These are phyloP conservation scores for Arctium lappa DNA, from an alignment of 129 eudicot genomes.

Conservation along the genomic window DNA sequence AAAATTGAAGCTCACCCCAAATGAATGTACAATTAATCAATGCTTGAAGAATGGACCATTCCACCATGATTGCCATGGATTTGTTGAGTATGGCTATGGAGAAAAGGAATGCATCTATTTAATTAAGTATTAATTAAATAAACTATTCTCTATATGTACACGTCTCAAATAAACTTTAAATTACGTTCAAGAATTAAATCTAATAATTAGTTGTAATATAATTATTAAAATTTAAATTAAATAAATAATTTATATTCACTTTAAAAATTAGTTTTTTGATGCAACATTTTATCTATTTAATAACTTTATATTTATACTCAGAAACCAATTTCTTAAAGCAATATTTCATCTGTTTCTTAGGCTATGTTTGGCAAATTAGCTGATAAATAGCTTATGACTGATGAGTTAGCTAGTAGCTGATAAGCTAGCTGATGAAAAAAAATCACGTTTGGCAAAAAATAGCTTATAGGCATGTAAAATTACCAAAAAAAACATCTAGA, in stretches of 20 bases:
- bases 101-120: background rate
- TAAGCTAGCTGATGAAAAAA: no score
- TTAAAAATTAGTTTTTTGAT: background rate
- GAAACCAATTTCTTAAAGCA: no score
- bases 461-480: no score
- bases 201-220: background rate
- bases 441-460: no score
- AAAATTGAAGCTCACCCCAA: background rate
- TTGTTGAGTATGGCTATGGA: background rate
- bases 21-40: background rate
- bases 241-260: background rate
- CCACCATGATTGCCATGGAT: background rate
- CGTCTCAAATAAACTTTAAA: background rate
- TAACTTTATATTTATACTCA: no score
- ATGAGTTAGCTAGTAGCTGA: no score
- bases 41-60: background rate
- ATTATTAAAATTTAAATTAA: no score
- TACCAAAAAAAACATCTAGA: no score
- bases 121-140: background rate
- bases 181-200: background rate
- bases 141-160: background rate
- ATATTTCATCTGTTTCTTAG: no score
- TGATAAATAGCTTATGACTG: no score
- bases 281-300: background rate
- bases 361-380: no score